Conservation (phyloP, 352 stramenopile species). For the Phytophthora europaea region DNA sequence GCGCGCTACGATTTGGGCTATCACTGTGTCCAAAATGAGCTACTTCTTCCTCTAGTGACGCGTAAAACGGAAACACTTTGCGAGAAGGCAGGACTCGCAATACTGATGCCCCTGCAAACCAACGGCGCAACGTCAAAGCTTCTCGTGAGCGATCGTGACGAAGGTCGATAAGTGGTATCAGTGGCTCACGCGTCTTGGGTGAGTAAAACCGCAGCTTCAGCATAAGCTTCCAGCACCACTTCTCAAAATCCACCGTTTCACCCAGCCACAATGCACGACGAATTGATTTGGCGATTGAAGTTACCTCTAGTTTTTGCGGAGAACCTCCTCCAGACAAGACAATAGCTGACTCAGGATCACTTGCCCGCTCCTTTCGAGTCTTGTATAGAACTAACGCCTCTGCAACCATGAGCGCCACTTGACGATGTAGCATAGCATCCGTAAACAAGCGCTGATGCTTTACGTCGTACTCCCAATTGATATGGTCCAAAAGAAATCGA, state of each 20-base stretch:
- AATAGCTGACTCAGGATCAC: conserved; percentile 49
- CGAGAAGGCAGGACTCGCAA: conserved; percentile 40
- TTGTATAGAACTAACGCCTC: conserved; percentile 84
- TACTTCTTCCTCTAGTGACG: conserved; percentile 54
- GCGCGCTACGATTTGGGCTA: background rate
- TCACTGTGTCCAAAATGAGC: conserved; percentile 19
- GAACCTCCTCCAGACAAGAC: conserved; percentile 55
- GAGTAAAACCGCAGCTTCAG: conserved; percentile 89
- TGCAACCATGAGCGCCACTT: conserved; percentile 81
- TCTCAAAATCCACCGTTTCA: conserved; percentile 77
- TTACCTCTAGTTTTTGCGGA: conserved; percentile 63
- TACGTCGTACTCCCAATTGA: conserved; percentile 90
- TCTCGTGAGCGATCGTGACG: conserved; percentile 76
- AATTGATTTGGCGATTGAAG: conserved; percentile 80
- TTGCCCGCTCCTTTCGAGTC: conserved; percentile 48
- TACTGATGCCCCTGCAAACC: conserved; percentile 64
- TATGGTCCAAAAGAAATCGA: conserved; percentile 81
- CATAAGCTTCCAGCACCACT: conserved; percentile 89
- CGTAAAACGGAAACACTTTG: conserved; percentile 70
- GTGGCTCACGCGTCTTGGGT: conserved; percentile 67
- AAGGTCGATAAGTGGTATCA: conserved; percentile 80
- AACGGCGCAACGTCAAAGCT: conserved; percentile 77
- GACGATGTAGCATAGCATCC: conserved; percentile 74
- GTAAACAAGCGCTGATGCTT: conserved; percentile 74
- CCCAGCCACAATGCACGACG: conserved; percentile 74